Evolutionary conservation across 495 filamentous ascomycete species (phyloP).

Genomic region (Cercophora sp.): DNA sequence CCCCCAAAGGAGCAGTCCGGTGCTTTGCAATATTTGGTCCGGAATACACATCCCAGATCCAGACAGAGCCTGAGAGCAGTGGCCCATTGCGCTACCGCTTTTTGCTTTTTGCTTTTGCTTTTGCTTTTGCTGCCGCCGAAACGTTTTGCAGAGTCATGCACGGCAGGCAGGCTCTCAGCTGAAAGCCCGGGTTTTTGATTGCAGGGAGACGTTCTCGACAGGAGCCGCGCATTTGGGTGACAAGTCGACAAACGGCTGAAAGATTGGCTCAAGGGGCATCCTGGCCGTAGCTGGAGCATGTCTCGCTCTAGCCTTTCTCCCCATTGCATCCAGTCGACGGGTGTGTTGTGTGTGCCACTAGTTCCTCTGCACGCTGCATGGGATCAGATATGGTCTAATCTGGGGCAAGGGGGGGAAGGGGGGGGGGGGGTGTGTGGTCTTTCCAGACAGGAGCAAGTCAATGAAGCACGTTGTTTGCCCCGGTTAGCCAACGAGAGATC

Average conservation of each 20-base stretch:
- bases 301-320: constrained; percentile 23
- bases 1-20: not conserved
- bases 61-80: no score
- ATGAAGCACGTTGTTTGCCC: constrained; percentile 3
- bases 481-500: not conserved
- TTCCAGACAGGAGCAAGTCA: not conserved
- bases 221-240: constrained; percentile 12
- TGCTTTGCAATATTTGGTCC: not conserved
- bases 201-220: constrained; percentile 16
- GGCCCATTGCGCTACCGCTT: no score
- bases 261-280: constrained; percentile 13
- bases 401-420: constrained; percentile 1
- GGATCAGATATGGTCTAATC: constrained; percentile 13
- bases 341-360: constrained; percentile 24
- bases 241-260: constrained; percentile 5
- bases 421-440: constrained; percentile 1
- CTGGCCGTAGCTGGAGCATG: constrained; percentile 11
- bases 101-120: not conserved
- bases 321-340: constrained; percentile 15
- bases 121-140: not conserved
- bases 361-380: constrained; percentile 27
- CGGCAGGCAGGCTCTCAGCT: constrained; percentile 16
- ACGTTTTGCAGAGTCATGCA: constrained; percentile 13
- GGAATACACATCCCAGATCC: no score
- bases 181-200: constrained; percentile 19